These are phyloP conservation scores for Batkoa obscura DNA, from an alignment of 371 early-diverging fungal species.

Conservation along the genomic window DNA sequence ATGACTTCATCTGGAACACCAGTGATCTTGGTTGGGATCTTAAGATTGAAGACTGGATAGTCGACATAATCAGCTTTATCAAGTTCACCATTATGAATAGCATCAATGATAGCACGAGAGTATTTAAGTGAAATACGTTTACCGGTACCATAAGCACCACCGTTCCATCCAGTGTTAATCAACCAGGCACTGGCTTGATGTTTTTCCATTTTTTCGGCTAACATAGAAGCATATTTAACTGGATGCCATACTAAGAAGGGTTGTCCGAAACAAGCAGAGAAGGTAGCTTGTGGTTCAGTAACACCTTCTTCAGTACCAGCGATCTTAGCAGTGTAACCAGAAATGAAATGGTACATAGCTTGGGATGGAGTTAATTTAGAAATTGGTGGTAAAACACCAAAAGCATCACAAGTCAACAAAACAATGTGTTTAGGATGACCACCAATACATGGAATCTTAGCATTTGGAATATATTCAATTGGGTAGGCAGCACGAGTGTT, in stretches of 20 bases:
- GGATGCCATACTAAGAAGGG: slow-evolving; percentile 97
- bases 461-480: slow-evolving; percentile 89
- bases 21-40: slow-evolving; percentile 55
- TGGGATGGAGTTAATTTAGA: slow-evolving; percentile 77
- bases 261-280: slow-evolving; percentile 90
- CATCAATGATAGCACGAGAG: slow-evolving; percentile 91
- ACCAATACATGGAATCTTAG: slow-evolving; percentile 85
- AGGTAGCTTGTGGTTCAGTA: slow-evolving; percentile 82
- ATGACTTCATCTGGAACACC: slow-evolving; percentile 72
- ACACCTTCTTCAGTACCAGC: slow-evolving; percentile 96
- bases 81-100: slow-evolving; percentile 84
- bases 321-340: slow-evolving; percentile 80
- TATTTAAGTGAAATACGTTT: slow-evolving; percentile 89
- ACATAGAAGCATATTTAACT: slow-evolving; percentile 89
- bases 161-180: slow-evolving; percentile 97
- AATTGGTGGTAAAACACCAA: slow-evolving; percentile 92
- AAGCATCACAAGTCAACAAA: slow-evolving; percentile 93
- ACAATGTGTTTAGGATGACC: slow-evolving; percentile 92
- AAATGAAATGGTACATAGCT: slow-evolving; percentile 96
- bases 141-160: slow-evolving; percentile 77
- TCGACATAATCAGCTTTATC: slow-evolving; percentile 56
- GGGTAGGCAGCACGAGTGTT: slow-evolving; percentile 98
- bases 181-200: slow-evolving; percentile 88
- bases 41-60: slow-evolving; percentile 69
- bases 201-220: slow-evolving; percentile 80